Percentiles rank a stretch among this genome's conserved stretches.
Conservation (phyloP, 1,284 basidiomycete species). For the Waitea zeae region DNA sequence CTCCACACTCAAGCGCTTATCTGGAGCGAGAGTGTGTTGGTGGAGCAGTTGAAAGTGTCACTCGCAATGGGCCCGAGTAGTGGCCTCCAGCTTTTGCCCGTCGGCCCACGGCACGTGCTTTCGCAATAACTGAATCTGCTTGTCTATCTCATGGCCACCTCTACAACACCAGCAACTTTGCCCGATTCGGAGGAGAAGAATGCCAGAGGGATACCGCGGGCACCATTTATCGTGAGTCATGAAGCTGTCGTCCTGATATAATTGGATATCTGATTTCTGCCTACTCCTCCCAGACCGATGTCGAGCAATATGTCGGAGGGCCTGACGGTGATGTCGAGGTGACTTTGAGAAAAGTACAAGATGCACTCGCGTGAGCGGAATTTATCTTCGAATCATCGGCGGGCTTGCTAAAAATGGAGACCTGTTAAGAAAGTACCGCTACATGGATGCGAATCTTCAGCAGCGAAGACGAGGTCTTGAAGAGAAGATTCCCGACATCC, state of each 20-base stretch:
- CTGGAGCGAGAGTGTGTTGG: no score
- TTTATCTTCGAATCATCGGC: conserved; percentile 7
- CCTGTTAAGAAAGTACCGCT: conserved; percentile 81
- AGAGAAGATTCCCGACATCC: conserved; percentile 94
- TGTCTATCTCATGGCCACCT: no score
- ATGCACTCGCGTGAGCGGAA: conserved; percentile 64
- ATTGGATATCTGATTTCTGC: conserved; percentile 13
- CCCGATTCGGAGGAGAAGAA: no score
- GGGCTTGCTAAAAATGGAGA: conserved; percentile 9
- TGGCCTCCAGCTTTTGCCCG: no score
- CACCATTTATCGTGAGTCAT: conserved; percentile 79
- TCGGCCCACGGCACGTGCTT: no score
- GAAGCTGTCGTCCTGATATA: neutral
- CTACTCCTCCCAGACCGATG: conserved; percentile 42
- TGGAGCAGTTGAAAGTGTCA: no score
- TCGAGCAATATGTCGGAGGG: conserved; percentile 76
- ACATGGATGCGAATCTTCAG: conserved; percentile 85
- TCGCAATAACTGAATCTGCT: no score
- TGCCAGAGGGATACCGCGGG: conserved; percentile 84
- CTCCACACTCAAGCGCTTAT: no score
- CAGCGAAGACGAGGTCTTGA: conserved; percentile 70
- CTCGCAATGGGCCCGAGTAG: no score
- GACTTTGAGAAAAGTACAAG: conserved; percentile 74
- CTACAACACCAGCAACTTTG: no score
- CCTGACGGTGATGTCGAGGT: conserved; percentile 67